Evolutionary conservation across 2,329 filamentous ascomycete genomes (phyloP).

Genomic region (Aspergillus caelatus): DNA sequence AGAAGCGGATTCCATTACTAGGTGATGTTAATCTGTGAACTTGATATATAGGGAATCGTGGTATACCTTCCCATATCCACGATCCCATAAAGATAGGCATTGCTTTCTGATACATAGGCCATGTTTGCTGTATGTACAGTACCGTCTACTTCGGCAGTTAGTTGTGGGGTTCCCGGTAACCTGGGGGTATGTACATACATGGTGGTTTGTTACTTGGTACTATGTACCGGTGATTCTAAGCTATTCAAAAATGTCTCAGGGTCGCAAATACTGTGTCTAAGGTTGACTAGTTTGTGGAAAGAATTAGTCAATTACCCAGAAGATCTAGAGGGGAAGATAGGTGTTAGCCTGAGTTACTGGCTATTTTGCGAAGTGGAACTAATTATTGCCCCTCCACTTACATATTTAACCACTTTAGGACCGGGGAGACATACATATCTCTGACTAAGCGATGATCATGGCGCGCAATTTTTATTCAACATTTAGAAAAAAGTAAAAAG

Average conservation of each 20-base stretch:
- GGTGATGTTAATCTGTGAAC: neutral
- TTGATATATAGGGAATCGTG: neutral
- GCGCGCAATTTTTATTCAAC: neutral
- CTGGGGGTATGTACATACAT: neutral
- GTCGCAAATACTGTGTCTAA: neutral
- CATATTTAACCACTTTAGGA: neutral
- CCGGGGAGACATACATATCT: neutral
- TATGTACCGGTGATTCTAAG: neutral
- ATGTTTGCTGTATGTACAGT: neutral
- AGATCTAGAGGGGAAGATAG: neutral
- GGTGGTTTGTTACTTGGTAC: neutral
- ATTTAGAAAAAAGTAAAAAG: neutral
- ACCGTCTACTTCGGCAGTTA: neutral
- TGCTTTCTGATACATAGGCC: neutral
- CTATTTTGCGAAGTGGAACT: neutral
- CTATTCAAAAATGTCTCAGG: neutral
- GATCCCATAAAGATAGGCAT: constrained; percentile 33
- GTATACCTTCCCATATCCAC: constrained; percentile 48
- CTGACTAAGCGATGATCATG: neutral
- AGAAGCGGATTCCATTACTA: constrained; percentile 90
- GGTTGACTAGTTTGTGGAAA: neutral
- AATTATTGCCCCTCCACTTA: neutral
- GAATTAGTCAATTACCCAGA: neutral
- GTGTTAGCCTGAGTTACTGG: neutral
- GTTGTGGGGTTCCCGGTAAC: neutral